Conservation (phyloP, 2,329 filamentous ascomycete genomes). For the Arthroderma sp. region DNA sequence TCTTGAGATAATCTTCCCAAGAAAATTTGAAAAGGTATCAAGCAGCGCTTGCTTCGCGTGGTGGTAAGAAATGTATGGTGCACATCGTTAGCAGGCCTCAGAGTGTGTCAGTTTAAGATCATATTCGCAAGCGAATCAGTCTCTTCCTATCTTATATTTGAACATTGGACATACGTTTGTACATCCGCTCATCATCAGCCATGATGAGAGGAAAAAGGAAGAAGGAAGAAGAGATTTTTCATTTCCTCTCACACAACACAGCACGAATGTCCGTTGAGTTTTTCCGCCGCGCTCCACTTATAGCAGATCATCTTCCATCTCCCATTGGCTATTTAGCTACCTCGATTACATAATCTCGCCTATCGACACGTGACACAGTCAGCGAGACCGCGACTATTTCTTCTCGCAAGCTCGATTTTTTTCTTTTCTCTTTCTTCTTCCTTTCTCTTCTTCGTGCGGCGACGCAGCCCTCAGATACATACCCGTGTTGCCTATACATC, state of each 20-base stretch:
- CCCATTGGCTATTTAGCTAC: too few species aligned
- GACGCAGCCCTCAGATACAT: slow-evolving; percentile 49
- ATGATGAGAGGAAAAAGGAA: slow-evolving; percentile 3
- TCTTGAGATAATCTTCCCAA: too few species aligned
- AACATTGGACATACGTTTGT: slow-evolving; percentile 5
- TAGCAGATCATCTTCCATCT: too few species aligned
- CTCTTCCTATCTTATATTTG: slow-evolving; percentile 11
- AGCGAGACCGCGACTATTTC: not conserved
- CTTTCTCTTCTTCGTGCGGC: slow-evolving; percentile 64
- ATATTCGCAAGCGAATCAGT: slow-evolving; percentile 8
- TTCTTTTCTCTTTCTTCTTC: slow-evolving; percentile 28
- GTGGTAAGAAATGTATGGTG: too few species aligned
- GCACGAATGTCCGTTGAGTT: too few species aligned
- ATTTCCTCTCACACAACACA: not conserved
- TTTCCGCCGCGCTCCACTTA: too few species aligned
- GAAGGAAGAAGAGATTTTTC: not conserved
- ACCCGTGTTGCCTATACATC: slow-evolving; percentile 69
- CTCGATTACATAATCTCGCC: too few species aligned
- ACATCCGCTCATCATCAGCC: slow-evolving; percentile 9
- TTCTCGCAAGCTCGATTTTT: not conserved
- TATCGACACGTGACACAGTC: too few species aligned
- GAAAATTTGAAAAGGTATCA: too few species aligned
- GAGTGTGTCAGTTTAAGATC: slow-evolving; percentile 10
- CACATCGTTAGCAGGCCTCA: slow-evolving; percentile 4
- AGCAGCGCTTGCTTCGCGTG: too few species aligned